Base-by-base conservation (phyloP, 495 filamentous ascomycete species). In the Xylaria telfairii region DNA sequence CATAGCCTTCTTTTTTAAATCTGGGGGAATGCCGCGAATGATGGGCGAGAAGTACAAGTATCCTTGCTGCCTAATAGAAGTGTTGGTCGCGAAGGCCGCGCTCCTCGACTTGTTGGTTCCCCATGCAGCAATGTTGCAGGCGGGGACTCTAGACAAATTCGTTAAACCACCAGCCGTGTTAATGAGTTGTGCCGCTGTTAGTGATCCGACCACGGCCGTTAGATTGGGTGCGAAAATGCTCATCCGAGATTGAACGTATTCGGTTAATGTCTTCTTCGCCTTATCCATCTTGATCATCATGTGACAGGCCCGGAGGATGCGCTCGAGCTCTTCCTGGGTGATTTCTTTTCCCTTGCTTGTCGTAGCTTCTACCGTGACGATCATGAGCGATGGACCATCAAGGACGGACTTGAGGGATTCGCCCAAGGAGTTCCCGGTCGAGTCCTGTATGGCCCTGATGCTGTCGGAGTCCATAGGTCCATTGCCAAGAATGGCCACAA, bases 161-260 rank as follows among this genome's bases (percentile, higher is more conserved):
- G 89, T 91, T 32, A 99, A 81, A 26, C 96, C 96, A 72, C 96
- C 96, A 1, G 93, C 90, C 70, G 92, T 93, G 80, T 98, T 99
- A 71, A 99, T 92, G 32, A 99, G 88, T 82, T 98, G 96, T 28
- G 96, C 96, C 30, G 96, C 95, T 10, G 95, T 98, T n/a, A 97
- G 87, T 2, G 95, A 94, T 53, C 96, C 96, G 67, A 99, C 91
- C 39, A 99, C 87, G 21, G 90, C 90, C n/a, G 96, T 96, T 44
- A 98, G 83, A 74, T 99, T 99, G 10, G 96, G 96, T 13, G 96
- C 96, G 75, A 97, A 98, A 57, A 97, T 87, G 73, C 89, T 95
- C 93, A 99, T 98, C 70, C 96, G 93, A 42, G 95, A 97, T 82
- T 97, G 91, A n/a, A 98, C 95, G 75, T 95, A 98, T 74, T 96